Evolutionary conservation across 768 basidiomycete genomes (phyloP).

Genomic region (Epithele typhae): DNA sequence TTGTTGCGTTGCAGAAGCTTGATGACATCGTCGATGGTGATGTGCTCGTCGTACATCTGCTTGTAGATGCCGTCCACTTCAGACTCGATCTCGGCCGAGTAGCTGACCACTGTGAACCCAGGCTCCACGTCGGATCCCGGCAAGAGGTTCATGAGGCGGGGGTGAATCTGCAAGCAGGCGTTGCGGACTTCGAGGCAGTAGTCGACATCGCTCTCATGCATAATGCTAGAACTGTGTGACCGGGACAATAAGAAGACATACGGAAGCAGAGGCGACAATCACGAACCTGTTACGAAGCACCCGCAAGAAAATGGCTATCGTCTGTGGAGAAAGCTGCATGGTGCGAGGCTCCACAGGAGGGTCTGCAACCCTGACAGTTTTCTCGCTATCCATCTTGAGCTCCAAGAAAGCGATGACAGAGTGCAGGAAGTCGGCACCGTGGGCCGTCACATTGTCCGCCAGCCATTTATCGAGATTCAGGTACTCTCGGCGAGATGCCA

Average conservation of each 20-base stretch:
- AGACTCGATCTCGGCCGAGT: slow-evolving; percentile 82
- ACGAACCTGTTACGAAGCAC: slow-evolving; percentile 80
- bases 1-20: slow-evolving; percentile 82
- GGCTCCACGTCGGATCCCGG: slow-evolving; percentile 87
- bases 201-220: slow-evolving; percentile 76
- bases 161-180: slow-evolving; percentile 89
- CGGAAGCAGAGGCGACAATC: neutral
- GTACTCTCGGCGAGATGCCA: slow-evolving; percentile 90
- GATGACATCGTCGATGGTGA: slow-evolving; percentile 93
- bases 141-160: slow-evolving; percentile 89
- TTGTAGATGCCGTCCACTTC: slow-evolving; percentile 97
- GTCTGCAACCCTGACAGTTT: slow-evolving; percentile 69
- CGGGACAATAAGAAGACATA: neutral
- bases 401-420: slow-evolving; percentile 87
- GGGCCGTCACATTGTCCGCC: slow-evolving; percentile 75
- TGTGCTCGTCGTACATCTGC: slow-evolving; percentile 96
- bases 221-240: slow-evolving; percentile 57
- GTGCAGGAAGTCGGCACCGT: slow-evolving; percentile 83
- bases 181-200: slow-evolving; percentile 91
- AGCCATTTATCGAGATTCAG: slow-evolving; percentile 97
- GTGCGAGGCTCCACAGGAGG: slow-evolving; percentile 74
- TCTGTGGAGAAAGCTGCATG: slow-evolving; percentile 82
- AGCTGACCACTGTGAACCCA: slow-evolving; percentile 84
- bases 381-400: slow-evolving; percentile 91
- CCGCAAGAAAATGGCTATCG: slow-evolving; percentile 89